A percentile compares a stretch with the other conserved stretches of the same genome.
phyloP scores from a whole-genome alignment of 768 basidiomycete species.

The Lepiota brunneoincarnata region DNA sequence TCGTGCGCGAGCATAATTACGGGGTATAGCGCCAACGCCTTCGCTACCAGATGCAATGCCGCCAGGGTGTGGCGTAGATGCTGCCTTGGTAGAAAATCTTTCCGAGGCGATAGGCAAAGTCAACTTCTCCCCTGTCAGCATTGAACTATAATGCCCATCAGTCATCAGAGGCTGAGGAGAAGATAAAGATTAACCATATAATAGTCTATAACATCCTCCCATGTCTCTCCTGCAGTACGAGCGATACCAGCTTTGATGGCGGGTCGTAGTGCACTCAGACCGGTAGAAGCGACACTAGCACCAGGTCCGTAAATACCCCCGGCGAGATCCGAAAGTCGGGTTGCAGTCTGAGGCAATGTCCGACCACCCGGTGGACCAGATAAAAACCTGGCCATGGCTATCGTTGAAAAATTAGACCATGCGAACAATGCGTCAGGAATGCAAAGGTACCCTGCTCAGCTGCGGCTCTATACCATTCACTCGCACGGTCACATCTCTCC shows the following conservation, averaged over 20 bases:
- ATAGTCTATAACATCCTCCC: constrained; percentile 91
- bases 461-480: constrained; percentile 87
- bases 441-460: constrained; percentile 70
- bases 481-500: constrained; percentile 81
- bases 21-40: constrained; percentile 85
- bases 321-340: constrained; percentile 81
- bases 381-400: constrained; percentile 78
- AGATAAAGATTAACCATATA: constrained; percentile 60
- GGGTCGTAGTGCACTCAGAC: constrained; percentile 64
- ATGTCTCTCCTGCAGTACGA: constrained; percentile 87
- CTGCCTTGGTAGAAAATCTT: constrained; percentile 96
- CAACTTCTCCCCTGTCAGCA: constrained; percentile 86
- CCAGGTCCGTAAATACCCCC: constrained; percentile 96
- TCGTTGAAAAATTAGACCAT: neutral
- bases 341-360: constrained; percentile 78
- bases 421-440: neutral
- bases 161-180: neutral
- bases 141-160: constrained; percentile 64
- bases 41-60: constrained; percentile 87
- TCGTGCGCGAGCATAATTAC: constrained; percentile 72
- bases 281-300: constrained; percentile 90
- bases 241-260: constrained; percentile 84
- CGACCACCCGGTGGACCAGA: constrained; percentile 90
- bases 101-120: constrained; percentile 90
- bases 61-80: constrained; percentile 74